These are phyloP conservation scores for Fusarium palustre DNA, from an alignment of 2,329 filamentous ascomycete species.

Conservation along the genomic window DNA sequence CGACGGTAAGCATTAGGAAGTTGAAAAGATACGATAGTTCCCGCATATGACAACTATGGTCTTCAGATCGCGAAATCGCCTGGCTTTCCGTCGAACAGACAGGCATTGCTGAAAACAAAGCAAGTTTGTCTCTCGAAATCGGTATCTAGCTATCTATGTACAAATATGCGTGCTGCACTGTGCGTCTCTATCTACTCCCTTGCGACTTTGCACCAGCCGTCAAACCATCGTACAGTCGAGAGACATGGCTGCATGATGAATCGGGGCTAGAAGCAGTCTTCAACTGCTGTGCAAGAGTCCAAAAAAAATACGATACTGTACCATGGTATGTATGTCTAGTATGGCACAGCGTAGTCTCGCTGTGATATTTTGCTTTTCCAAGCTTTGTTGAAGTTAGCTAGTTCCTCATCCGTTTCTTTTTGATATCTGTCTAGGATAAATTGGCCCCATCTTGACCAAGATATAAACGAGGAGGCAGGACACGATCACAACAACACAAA, in stretches of 20 bases:
- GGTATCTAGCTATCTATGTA: background rate
- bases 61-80: slow-evolving; percentile 27
- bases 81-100: slow-evolving; percentile 17
- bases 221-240: slow-evolving; percentile 30
- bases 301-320: slow-evolving; percentile 14
- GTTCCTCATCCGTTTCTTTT: slow-evolving; percentile 17
- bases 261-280: slow-evolving; percentile 32
- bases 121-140: slow-evolving; percentile 16
- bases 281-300: slow-evolving; percentile 25
- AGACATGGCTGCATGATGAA: slow-evolving; percentile 45
- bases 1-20: slow-evolving; percentile 12
- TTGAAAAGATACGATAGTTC: slow-evolving; percentile 27
- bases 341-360: slow-evolving; percentile 12
- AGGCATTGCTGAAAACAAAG: slow-evolving; percentile 18
- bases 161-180: background rate
- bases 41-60: slow-evolving; percentile 16
- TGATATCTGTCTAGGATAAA: slow-evolving; percentile 41
- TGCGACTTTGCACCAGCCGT: slow-evolving; percentile 6
- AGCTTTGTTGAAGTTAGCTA: slow-evolving; percentile 13
- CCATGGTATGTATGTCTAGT: slow-evolving; percentile 26
- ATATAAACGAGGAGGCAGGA: slow-evolving; percentile 37
- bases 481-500: slow-evolving; percentile 30
- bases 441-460: slow-evolving; percentile 24
- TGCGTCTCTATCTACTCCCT: slow-evolving; percentile 1
- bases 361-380: slow-evolving; percentile 17